Conservation (phyloP, 257 asterid genomes). For the Primulina huaijiensis region DNA sequence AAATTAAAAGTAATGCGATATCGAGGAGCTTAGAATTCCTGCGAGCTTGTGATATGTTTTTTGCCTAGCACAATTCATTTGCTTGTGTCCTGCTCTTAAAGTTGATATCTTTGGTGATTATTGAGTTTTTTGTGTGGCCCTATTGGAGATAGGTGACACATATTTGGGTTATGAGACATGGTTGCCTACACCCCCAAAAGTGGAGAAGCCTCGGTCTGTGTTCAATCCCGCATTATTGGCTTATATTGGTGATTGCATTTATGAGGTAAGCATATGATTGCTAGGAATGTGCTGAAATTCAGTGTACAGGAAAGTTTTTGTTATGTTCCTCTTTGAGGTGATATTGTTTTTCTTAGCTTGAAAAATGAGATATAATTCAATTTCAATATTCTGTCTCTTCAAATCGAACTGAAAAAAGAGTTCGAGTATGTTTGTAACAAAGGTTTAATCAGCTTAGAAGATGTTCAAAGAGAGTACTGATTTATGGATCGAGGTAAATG, state of each 20-base stretch:
- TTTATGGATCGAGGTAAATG: neutral
- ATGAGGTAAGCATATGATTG: slow-evolving; percentile 47
- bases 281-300: neutral
- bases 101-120: neutral
- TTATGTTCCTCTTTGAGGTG: neutral
- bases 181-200: slow-evolving; percentile 76
- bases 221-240: slow-evolving; percentile 87
- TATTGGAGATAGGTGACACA: slow-evolving; percentile 45
- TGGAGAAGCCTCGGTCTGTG: slow-evolving; percentile 82
- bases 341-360: slow-evolving; percentile 10
- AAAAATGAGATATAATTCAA: neutral
- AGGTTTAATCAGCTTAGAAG: neutral
- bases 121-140: slow-evolving; percentile 21
- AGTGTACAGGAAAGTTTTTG: neutral
- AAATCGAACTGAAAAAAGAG: neutral
- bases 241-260: slow-evolving; percentile 87
- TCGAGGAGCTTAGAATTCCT: no score
- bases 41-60: no score
- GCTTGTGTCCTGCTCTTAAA: neutral
- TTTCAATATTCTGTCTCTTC: neutral
- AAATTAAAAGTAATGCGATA: neutral
- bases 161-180: slow-evolving; percentile 82
- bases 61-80: neutral
- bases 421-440: neutral
- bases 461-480: neutral